Percentiles rank a stretch among this genome's conserved stretches.
Evolutionary conservation across 495 filamentous ascomycete species (phyloP).

Genomic region (Bombardia bombarda): DNA sequence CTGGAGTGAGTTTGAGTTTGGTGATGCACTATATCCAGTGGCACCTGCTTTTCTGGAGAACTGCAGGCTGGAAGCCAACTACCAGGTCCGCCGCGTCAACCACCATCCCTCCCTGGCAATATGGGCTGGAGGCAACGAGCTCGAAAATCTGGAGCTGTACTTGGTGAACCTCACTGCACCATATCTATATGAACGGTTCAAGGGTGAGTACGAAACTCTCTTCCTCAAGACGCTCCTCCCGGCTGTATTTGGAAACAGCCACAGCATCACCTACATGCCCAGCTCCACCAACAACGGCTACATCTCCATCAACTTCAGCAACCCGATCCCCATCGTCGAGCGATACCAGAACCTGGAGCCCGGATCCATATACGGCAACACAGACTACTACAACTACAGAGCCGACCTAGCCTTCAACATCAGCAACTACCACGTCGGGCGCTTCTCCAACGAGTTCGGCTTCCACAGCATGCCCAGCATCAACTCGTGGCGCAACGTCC

Average conservation of each 20-base stretch:
- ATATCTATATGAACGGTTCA: slow-evolving; percentile 32
- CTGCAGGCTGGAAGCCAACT: slow-evolving; percentile 48
- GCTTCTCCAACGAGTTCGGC: slow-evolving; percentile 63
- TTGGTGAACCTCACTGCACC: slow-evolving; percentile 39
- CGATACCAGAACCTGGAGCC: slow-evolving; percentile 51
- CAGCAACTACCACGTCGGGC: slow-evolving; percentile 48
- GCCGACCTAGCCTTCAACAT: slow-evolving; percentile 48
- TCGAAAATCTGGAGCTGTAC: slow-evolving; percentile 49
- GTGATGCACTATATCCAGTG: slow-evolving; percentile 55
- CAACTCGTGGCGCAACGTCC: slow-evolving; percentile 51
- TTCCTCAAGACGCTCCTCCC: slow-evolving; percentile 55
- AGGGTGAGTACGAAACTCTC: slow-evolving; percentile 52
- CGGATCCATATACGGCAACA: slow-evolving; percentile 57
- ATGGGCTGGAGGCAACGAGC: slow-evolving; percentile 62
- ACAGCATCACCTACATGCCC: slow-evolving; percentile 60
- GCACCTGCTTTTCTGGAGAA: slow-evolving; percentile 50
- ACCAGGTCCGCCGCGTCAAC: slow-evolving; percentile 56
- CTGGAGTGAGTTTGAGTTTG: slow-evolving; percentile 64
- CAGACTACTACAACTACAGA: slow-evolving; percentile 64
- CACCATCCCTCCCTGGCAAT: slow-evolving; percentile 61
- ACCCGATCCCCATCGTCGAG: slow-evolving; percentile 49
- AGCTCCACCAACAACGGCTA: slow-evolving; percentile 63
- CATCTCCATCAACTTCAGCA: slow-evolving; percentile 47
- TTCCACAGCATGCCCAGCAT: slow-evolving; percentile 61
- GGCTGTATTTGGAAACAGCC: slow-evolving; percentile 55